These are phyloP conservation scores for Lolium perenne DNA, from an alignment of 176 grass and related monocot species.

Conservation along the genomic window DNA sequence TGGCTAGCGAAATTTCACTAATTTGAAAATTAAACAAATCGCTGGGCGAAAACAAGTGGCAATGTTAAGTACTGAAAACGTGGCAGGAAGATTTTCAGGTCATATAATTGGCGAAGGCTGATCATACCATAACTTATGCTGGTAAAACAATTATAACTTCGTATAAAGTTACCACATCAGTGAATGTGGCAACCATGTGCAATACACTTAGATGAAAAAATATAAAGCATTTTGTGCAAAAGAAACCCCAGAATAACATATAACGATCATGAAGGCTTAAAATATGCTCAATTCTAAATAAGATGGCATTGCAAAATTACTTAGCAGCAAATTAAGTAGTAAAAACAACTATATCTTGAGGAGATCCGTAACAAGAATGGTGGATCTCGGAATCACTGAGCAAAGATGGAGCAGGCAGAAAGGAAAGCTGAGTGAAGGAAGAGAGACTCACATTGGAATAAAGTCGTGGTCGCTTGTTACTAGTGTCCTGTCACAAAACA, in stretches of 20 bases:
- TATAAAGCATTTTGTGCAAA: too few relatives aligned
- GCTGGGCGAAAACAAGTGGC: background rate
- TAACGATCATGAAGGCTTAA: background rate
- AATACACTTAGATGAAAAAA: background rate
- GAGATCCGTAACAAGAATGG: background rate
- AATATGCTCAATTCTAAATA: background rate
- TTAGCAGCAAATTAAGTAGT: background rate
- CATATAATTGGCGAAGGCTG: background rate
- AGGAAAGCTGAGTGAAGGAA: background rate
- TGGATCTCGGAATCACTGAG: background rate
- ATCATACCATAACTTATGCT: background rate
- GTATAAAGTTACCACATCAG: background rate
- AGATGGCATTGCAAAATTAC: background rate
- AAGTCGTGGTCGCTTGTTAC: background rate
- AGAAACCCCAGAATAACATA: too few relatives aligned
- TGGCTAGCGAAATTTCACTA: background rate
- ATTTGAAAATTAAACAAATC: background rate
- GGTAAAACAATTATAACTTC: background rate
- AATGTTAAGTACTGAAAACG: background rate
- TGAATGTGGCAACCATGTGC: background rate
- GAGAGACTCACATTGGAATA: background rate
- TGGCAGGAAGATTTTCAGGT: background rate
- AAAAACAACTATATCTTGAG: background rate
- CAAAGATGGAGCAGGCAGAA: background rate
- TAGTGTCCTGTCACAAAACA: background rate